Conservation (phyloP, 1,139 yeast genomes). For the Arxiozyma telluris region DNA sequence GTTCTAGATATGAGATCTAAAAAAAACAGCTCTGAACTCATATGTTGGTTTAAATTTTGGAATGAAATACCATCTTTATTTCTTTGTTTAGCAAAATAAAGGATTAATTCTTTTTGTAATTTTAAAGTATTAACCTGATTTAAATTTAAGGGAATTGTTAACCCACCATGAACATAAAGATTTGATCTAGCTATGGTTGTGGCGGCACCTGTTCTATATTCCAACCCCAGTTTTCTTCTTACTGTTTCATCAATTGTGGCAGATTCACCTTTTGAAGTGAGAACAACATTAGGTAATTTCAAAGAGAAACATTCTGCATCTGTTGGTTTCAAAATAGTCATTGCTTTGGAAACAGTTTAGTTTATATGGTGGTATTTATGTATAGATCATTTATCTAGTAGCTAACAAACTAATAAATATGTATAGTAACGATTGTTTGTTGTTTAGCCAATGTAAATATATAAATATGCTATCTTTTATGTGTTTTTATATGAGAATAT, state of each 20-base stretch:
- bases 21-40: constrained; percentile 51
- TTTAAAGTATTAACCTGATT: constrained; percentile 32
- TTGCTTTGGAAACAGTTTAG: not conserved
- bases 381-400: not conserved
- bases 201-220: constrained; percentile 61
- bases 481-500: not conserved
- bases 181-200: constrained; percentile 51
- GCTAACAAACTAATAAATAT: not conserved
- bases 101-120: constrained; percentile 24
- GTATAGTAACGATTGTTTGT: not conserved
- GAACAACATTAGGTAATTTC: constrained; percentile 23
- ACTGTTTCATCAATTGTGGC: constrained; percentile 15
- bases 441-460: not conserved
- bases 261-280: constrained; percentile 2
- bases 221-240: constrained; percentile 31
- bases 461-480: too few relatives aligned
- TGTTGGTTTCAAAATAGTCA: constrained; percentile 34
- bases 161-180: constrained; percentile 57
- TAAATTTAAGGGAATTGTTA: constrained; percentile 50
- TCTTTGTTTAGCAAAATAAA: constrained; percentile 23
- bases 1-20: constrained; percentile 48
- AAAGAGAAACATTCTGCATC: constrained; percentile 29
- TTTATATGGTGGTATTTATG: not conserved
- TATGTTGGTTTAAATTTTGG: constrained; percentile 33
- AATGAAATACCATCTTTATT: constrained; percentile 15